Conservation (phyloP, 2,329 filamentous ascomycete genomes). For the Pseudopithomyces chartarum region DNA sequence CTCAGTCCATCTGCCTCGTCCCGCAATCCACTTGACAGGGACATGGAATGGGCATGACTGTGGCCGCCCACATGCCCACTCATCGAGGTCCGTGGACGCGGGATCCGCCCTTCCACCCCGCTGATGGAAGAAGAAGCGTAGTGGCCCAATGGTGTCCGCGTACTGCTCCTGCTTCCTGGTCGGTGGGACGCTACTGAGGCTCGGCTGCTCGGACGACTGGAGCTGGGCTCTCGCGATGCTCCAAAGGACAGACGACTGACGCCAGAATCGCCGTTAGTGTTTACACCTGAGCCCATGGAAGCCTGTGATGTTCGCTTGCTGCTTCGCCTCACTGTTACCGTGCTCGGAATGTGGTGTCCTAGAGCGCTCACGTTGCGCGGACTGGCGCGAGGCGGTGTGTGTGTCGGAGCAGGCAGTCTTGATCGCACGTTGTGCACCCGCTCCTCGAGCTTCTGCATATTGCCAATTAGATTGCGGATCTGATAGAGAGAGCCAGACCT, state of each 20-base stretch:
- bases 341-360: conserved; percentile 57
- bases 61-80: conserved; percentile 59
- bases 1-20: conserved; percentile 56
- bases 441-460: conserved; percentile 96
- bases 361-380: conserved; percentile 64
- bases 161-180: conserved; percentile 68
- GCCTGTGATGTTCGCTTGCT: conserved; percentile 68
- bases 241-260: conserved; percentile 59
- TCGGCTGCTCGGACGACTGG: conserved; percentile 74
- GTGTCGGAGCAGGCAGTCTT: conserved; percentile 81
- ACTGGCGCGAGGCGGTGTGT: conserved; percentile 80
- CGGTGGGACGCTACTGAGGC: conserved; percentile 51
- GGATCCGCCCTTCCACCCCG: conserved; percentile 47
- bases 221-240: conserved; percentile 35
- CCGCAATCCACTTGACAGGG: conserved; percentile 36
- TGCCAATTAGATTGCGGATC: conserved; percentile 89
- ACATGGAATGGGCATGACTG: conserved; percentile 38
- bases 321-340: conserved; percentile 67
- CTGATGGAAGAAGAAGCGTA: conserved; percentile 55
- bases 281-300: conserved; percentile 46
- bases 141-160: conserved; percentile 67
- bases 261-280: conserved; percentile 29
- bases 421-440: conserved; percentile 90
- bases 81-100: conserved; percentile 72
- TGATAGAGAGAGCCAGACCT: conserved; percentile 81